Base-by-base conservation (phyloP, 805 yeast genomes). In the Wilhelminamyces savonicus region DNA sequence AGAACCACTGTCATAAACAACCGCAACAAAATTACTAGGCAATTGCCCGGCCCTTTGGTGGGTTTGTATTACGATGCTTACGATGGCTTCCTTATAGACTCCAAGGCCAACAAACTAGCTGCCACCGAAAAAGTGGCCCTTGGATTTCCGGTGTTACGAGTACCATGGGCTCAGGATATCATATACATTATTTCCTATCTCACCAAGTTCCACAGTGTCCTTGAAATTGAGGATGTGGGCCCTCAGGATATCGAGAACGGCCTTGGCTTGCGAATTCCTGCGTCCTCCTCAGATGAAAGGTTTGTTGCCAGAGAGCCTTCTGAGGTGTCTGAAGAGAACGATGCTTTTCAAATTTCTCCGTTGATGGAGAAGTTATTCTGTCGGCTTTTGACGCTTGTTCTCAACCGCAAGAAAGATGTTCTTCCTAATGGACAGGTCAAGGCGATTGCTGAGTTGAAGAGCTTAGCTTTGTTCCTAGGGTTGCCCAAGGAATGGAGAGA, bases 401-500 rank as follows among this genome's bases (percentile, higher is more conserved):
- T 63, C 27, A 65, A 65, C 36, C 37, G 69, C 13, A 62, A 59
- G 30, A 50, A 56, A 21, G 49, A 47, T 8, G 49, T 60, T 17
- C 44, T 31, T 14, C 35, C 23, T 33, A 53, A 12, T 35, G 50
- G 36, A 22, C 54, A 35, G 39, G 33, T 39, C 12, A 34, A 53
- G 14, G 66, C 66, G 3, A 46, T 60, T 12, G 44, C 43, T 13
- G 69, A 62, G 35, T 45, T 64, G 25, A 59, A 54, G 31, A 35
- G 59, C 1, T 40, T 49, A 31, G 36, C 44, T 26, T 26, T 36
- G 7, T 18, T 30, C 4, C 40, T 56, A 5, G 69, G 70, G 1
- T 43, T 62, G 14, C 69, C 71, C 3, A 36, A 28, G 16, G 69
- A 62, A 35, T 64, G 71, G 71, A 48, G 52, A 28, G 52, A 50